Evolutionary conservation across 352 stramenopile genomes (phyloP).

Genomic region (Peronospora destructor): DNA sequence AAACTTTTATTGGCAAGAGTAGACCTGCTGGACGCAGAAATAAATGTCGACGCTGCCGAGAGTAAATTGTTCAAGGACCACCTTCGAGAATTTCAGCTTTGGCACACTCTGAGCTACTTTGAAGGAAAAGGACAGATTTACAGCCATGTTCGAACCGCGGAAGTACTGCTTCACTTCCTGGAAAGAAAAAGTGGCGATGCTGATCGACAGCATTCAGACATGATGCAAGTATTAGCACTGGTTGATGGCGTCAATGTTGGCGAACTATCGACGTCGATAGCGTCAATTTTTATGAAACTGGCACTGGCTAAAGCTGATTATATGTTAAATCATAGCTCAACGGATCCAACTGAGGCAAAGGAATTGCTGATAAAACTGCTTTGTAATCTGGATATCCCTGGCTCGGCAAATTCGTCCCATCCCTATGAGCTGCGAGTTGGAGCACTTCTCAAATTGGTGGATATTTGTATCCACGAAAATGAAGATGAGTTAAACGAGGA

Average conservation of each 20-base stretch:
- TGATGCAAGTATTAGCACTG: slow-evolving; percentile 34
- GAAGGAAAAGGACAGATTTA: slow-evolving; percentile 36
- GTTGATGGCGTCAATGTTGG: slow-evolving; percentile 35
- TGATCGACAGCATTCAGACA: slow-evolving; percentile 3
- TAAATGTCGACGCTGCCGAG: background rate
- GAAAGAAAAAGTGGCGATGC: background rate
- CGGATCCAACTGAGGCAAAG: slow-evolving; percentile 14
- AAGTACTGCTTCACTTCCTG: slow-evolving; percentile 28
- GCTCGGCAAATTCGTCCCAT: slow-evolving; percentile 18
- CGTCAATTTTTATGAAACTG: slow-evolving; percentile 28
- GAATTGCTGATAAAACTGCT: slow-evolving; percentile 30
- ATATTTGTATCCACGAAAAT: slow-evolving; percentile 19
- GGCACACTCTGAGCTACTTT: slow-evolving; percentile 43
- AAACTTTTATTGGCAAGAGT: slow-evolving; percentile 48
- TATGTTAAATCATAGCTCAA: slow-evolving; percentile 7
- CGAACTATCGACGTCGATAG: slow-evolving; percentile 27
- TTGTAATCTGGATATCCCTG: slow-evolving; percentile 14
- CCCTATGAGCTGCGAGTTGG: slow-evolving; percentile 12
- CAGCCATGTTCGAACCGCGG: slow-evolving; percentile 38
- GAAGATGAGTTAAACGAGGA: slow-evolving; percentile 27
- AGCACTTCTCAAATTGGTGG: slow-evolving; percentile 23
- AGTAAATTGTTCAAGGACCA: slow-evolving; percentile 6
- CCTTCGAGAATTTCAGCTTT: slow-evolving; percentile 28
- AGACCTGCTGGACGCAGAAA: slow-evolving; percentile 34
- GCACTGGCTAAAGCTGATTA: slow-evolving; percentile 40